Evolutionary conservation across 1,284 basidiomycete genomes (phyloP), one percentile per base, ranked within the genome.

Genomic region (Ustilago trichophora): DNA sequence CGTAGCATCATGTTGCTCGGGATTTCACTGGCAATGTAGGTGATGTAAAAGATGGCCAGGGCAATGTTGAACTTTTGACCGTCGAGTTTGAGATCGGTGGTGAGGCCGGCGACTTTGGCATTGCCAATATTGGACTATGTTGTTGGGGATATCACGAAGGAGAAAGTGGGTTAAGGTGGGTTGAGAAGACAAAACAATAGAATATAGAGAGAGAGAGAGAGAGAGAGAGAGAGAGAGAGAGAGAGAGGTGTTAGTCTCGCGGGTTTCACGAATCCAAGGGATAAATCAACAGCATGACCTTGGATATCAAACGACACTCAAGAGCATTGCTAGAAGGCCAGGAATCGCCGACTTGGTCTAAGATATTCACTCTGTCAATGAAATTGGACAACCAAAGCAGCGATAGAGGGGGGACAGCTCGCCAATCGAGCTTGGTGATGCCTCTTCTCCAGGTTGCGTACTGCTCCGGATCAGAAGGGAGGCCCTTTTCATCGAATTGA

Each of bases 1-100:
- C 78, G 74, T 46, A 82, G 56, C 26, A 80, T 31, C 29, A 82
- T 66, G 55, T 82, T 82, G 35, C 75, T 77, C 13, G 80, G 82
- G 16, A 82, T 73, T 35, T 74, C 72, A 26, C 32, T 26, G 10
- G 60, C 36, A 26, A 76, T 59, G 47, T 72, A 76, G 3, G 54
- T 59, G 21, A 73, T 53, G 54, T 72, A 75, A 40, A 73, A 75
- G 42, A 75, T 59, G 35, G 63, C 50, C 6, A 72, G 42, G 7
- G 62, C 46, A 15, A 52, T 65, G 46, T 56, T 52, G 50, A 71
- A 69, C 27, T 75, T 56, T 21, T 53, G 58, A 13, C 72, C 70
- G 15, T 60, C 50, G 21, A 76, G 52, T 2, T 38, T 35, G 13
- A 76, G 51, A 26, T 73, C 71, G 4, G 44, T 40, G 0, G 48